These are phyloP conservation scores for Boechera divaricarpa DNA, from an alignment of 345 rosid genomes.

Conservation along the genomic window DNA sequence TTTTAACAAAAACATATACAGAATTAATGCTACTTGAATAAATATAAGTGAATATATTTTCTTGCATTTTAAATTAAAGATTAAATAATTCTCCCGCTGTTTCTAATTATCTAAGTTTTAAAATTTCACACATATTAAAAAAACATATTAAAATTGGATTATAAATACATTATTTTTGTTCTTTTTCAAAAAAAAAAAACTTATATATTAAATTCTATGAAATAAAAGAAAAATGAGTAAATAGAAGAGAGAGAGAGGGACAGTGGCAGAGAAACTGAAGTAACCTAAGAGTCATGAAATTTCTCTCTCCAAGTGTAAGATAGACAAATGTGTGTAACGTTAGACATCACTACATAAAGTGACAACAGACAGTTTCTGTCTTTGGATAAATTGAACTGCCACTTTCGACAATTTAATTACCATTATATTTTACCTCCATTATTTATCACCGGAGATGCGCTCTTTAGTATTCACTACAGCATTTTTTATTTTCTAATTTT, in stretches of 20 bases:
- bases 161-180: too few relatives aligned
- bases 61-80: background rate
- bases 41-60: background rate
- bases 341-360: constrained; percentile 48
- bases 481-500: background rate
- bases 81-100: too few relatives aligned
- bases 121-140: too few relatives aligned
- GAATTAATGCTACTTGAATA: background rate
- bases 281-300: constrained; percentile 46
- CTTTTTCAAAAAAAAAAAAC: too few relatives aligned
- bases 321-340: constrained; percentile 49
- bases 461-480: constrained; percentile 6
- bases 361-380: constrained; percentile 46
- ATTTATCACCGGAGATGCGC: constrained; percentile 31
- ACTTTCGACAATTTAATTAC: constrained; percentile 40
- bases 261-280: constrained; percentile 45
- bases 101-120: too few relatives aligned
- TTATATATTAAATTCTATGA: background rate
- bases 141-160: too few relatives aligned
- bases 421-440: constrained; percentile 37
- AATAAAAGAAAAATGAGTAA: background rate
- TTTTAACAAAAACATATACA: background rate
- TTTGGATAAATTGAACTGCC: constrained; percentile 49
- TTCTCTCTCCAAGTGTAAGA: constrained; percentile 45
- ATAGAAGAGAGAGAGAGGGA: background rate